Base-by-base conservation (phyloP, 1,139 yeast species). In the Hyphopichia burtonii region DNA sequence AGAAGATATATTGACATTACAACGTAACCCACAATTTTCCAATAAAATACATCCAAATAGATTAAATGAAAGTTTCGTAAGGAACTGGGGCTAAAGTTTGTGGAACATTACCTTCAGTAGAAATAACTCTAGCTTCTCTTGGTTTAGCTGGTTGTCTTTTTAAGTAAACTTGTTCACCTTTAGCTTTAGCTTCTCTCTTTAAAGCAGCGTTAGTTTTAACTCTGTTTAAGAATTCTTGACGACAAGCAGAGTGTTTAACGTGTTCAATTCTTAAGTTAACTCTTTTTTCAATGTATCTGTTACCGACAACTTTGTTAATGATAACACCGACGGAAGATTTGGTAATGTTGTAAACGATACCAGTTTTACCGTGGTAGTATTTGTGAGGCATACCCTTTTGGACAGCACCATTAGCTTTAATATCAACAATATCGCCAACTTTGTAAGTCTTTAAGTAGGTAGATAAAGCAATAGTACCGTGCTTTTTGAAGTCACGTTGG, bases 341-440 rank as follows among this genome's bases (percentile, higher is more conserved):
- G 85, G 99, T 93, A 61, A 93, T 94, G 84, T 93, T 93, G 95
- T 83, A 93, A 58, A 93, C 85, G 62, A 91, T 89, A 85, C 99
- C 99, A 59, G 99, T 93, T 86, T 90, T 93, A 79, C 99, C 99
- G 83, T 91, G 97, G 96, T 93, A 93, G 86, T 83, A 91, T 83
- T 93, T 93, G 90, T 89, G 96, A 74, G 99, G 99, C 97, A 93
- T 90, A 87, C 99, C 98, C 85, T 91, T 90, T 77, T 93, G 98
- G 81, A 91, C 82, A 62, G 99, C 83, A 83, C 96, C 97, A 75
- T 93, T 93, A 76, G 96, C 99, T 81, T 89, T 91, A 82, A 93
- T 91, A 78, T 93, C 99, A 70, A 93, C 99, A 67, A 93, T 91
- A 78, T 93, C 99, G 70, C 99, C 99, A 65, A 93, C 97, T 78